A percentile compares a stretch with the other conserved stretches of the same genome.
phyloP scores from a whole-genome alignment of 2,329 filamentous ascomycete genomes.

The Aureobasidium vineae region DNA sequence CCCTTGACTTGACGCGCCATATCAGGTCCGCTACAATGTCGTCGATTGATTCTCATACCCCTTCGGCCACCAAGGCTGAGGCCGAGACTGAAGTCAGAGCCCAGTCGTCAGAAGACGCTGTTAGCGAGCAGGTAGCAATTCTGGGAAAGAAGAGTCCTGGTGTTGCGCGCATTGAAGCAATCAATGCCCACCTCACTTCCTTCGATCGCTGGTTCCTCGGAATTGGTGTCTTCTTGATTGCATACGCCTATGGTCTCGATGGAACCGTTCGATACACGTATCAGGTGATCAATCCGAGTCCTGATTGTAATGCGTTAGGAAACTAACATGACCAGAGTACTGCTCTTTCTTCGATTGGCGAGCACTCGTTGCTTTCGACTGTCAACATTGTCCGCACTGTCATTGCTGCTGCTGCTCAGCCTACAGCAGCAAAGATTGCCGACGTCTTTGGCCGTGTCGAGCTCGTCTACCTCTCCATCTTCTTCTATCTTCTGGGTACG shows the following conservation, averaged over 20 bases:
- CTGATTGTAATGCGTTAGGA: not conserved
- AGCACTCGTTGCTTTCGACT: slow-evolving; percentile 58
- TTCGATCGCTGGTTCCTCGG: slow-evolving; percentile 59
- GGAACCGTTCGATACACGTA: slow-evolving; percentile 57
- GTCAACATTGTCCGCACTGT: slow-evolving; percentile 59
- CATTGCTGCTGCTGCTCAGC: slow-evolving; percentile 57
- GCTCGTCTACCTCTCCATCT: slow-evolving; percentile 54
- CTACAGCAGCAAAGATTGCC: slow-evolving; percentile 59
- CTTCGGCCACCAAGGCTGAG: slow-evolving; percentile 13
- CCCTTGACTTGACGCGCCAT: not conserved
- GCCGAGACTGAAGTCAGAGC: not conserved
- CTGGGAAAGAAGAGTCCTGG: slow-evolving; percentile 48
- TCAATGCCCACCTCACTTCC: slow-evolving; percentile 53
- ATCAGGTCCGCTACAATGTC: not conserved
- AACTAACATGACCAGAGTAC: slow-evolving; percentile 42
- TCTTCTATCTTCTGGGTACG: slow-evolving; percentile 57
- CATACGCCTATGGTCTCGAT: slow-evolving; percentile 64
- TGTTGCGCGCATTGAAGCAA: slow-evolving; percentile 59
- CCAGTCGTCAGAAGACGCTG: not conserved
- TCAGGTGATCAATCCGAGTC: slow-evolving; percentile 37
- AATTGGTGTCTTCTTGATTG: slow-evolving; percentile 60
- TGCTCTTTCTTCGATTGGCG: slow-evolving; percentile 53
- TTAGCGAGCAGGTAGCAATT: slow-evolving; percentile 29
- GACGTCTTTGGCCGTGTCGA: slow-evolving; percentile 60
- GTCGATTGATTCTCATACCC: not conserved